Evolutionary conservation across 257 asterid species (phyloP), one percentile per base, ranked within the genome.

Genomic region (Lantana camara): DNA sequence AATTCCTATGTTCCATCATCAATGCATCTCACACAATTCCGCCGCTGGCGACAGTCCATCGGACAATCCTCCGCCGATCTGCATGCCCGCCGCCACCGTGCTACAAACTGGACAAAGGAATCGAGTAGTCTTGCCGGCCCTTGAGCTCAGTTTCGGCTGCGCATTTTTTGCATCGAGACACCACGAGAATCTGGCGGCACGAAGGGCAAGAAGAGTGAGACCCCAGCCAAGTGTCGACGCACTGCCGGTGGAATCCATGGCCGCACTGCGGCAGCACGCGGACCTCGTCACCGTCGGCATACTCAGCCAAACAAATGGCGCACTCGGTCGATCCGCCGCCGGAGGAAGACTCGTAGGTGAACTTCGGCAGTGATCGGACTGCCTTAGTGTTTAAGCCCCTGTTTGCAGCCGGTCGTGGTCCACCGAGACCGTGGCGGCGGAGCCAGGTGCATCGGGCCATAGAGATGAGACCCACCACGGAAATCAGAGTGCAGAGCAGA

Each of bases 201-300:
- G 86, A 82, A 1, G 91, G 91, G 51, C 88, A 84, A 10, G 91
- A 79, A 5, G 91, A 84, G 70, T 84, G 91, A 4, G 88, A 82
- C 12, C 75, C 73, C 14, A 84, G 83, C 91, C 91, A 84, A 65
- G 70, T 75, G 70, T 84, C 88, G 29, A 84, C 75, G 64, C 91
- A 84, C 13, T 16, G 54, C 1, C 49, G 68, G 46, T 84, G 91
- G 72, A 84, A 84, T 7, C 79, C 71, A 55, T 84, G 91, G 29
- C 86, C 81, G 71, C 88, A 84, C 73, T 72, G 83, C 58, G 91
- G 91, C 57, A 84, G 51, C 32, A 79, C 69, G 11, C 88, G 73
- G 15, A 84, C 67, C 75, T 82, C 86, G 15, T 85, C 89, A 32
- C 85, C 91, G 52, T 70, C 75, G 51, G 9, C 75, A 64, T 77